phyloP scores from a whole-genome alignment of 1,284 basidiomycete species.

The Ganoderma sp. region DNA sequence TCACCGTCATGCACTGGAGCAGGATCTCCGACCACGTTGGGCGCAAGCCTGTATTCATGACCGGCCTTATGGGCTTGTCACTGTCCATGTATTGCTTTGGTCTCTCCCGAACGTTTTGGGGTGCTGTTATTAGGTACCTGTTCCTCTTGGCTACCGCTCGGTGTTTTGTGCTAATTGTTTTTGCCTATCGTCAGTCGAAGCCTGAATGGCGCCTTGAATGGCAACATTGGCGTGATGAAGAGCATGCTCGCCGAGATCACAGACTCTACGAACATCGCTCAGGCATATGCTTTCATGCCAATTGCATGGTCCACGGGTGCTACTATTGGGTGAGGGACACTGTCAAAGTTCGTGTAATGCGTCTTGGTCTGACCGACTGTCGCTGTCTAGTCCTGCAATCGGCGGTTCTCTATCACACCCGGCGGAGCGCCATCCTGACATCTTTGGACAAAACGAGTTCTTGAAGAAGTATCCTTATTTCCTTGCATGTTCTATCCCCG shows the following conservation, averaged over 20 bases:
- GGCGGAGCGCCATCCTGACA: conserved; percentile 63
- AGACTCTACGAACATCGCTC: conserved; percentile 71
- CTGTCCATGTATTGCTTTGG: conserved; percentile 77
- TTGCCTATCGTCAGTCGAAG: conserved; percentile 45
- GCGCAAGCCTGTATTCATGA: conserved; percentile 73
- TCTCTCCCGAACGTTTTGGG: conserved; percentile 68
- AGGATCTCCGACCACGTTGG: conserved; percentile 73
- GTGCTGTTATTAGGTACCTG: conserved; percentile 62
- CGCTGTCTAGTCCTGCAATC: conserved; percentile 60
- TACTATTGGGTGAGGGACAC: conserved; percentile 50
- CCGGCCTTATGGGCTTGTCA: conserved; percentile 68
- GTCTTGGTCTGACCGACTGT: not conserved
- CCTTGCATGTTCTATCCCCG: conserved; percentile 71
- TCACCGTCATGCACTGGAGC: conserved; percentile 77
- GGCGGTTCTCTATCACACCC: conserved; percentile 73
- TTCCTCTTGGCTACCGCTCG: not conserved
- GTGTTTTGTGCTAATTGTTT: not conserved
- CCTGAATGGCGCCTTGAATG: conserved; percentile 59
- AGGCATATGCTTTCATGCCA: conserved; percentile 71
- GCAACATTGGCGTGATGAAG: conserved; percentile 76
- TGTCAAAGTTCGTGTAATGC: conserved; percentile 6
- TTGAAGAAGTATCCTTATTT: conserved; percentile 76
- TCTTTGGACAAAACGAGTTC: conserved; percentile 68
- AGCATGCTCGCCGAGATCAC: conserved; percentile 78
- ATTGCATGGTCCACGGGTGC: conserved; percentile 60